Base-by-base conservation (phyloP, 2,329 filamentous ascomycete genomes). In the Thielaviopsis populi region DNA sequence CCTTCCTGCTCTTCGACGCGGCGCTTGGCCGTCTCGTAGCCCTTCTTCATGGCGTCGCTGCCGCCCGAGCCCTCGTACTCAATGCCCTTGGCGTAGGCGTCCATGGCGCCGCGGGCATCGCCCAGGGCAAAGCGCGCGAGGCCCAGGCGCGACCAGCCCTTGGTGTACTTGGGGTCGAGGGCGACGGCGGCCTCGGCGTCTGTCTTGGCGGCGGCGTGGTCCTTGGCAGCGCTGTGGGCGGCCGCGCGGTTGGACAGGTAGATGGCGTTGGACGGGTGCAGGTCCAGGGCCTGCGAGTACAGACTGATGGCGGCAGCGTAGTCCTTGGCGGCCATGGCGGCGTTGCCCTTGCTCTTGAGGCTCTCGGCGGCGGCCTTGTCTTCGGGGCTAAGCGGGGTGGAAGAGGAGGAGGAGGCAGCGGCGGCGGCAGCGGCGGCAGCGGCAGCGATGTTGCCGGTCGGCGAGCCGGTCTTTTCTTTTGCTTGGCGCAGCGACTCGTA, bases 201-300 rank as follows among this genome's bases (percentile, higher is more conserved):
- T 67, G 86, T 80, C 70, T 84, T 85, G 13, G 94, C 94, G 67
- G 88, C 85, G 67, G 87, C 84, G 77, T 97, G 91, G 75, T 96
- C 86, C 69, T 85, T 83, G 67, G 84, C 84, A 24, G 90, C 92
- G 33, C 86, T 91, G 80, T 95, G 89, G 5, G 94, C 94, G 58
- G 94, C 94, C 11, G 94, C 94, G 69, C 94, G 90, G 83, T 99
- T 99, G 68, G 90, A 96, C 48, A 99, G 87, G 80, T 94, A 99
- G 75, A 99, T 94, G 46, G 91, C 89, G 77, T 99, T 97, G 68
- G 83, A 79, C 1, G 94, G 90, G 69, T 89, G 77, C 62, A 96
- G 79, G 64, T 83, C 80, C 30, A 99, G 84, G 3, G 94, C 94
- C 74, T 92, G 81, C 30, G 89, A 89, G 80, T 99, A 99, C 69